These are phyloP conservation scores for Saitozyma sp. DNA, from an alignment of 768 basidiomycete species.

Conservation along the genomic window DNA sequence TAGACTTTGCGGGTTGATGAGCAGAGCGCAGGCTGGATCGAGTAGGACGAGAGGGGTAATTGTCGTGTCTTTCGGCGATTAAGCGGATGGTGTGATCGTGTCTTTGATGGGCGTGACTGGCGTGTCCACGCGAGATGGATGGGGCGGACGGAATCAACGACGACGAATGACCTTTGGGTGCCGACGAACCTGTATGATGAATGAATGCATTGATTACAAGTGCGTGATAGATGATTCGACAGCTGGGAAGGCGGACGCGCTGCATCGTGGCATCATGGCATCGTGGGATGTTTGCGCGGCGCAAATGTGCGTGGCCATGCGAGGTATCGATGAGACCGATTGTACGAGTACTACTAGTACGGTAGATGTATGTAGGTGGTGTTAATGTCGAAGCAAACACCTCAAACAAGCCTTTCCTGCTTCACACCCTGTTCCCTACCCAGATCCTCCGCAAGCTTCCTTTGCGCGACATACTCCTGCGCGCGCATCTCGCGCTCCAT, in stretches of 20 bases:
- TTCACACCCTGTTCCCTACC: constrained; percentile 34
- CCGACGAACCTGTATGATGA: constrained; percentile 18
- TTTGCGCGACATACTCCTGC: constrained; percentile 46
- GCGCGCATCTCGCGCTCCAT: constrained; percentile 31
- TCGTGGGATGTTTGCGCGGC: neutral
- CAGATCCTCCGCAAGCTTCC: constrained; percentile 34
- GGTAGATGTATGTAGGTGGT: neutral
- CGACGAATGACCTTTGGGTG: neutral
- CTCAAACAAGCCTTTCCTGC: constrained; percentile 11
- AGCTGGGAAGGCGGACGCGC: no score
- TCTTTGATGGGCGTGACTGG: no score
- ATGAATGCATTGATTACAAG: constrained; percentile 27
- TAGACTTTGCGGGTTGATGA: no score
- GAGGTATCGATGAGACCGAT: neutral
- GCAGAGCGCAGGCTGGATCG: no score
- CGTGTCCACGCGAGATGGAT: no score
- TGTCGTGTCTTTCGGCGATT: no score
- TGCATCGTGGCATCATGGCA: neutral
- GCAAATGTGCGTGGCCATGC: neutral
- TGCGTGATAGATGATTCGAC: neutral
- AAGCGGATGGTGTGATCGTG: no score
- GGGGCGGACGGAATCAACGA: no score
- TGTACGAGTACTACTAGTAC: neutral
- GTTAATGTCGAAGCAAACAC: neutral
- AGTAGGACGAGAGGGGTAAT: no score